Evolutionary conservation across 2,329 filamentous ascomycete species (phyloP).

Genomic region (Periconia sp.): DNA sequence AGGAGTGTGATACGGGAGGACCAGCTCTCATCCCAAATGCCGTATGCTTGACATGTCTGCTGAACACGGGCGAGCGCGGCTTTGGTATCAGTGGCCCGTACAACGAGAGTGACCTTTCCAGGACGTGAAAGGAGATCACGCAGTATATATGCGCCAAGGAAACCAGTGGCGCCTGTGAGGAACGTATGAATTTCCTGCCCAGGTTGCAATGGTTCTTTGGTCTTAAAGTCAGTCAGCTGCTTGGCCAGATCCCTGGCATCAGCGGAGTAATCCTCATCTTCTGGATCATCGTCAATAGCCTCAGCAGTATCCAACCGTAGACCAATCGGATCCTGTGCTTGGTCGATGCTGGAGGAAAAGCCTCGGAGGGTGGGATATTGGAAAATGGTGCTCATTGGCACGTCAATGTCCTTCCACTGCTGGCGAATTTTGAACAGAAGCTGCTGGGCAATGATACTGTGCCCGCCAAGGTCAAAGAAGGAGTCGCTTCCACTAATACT

Average conservation of each 20-base stretch:
- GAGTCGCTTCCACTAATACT: slow-evolving; percentile 64
- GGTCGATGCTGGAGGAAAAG: slow-evolving; percentile 57
- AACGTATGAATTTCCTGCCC: slow-evolving; percentile 64
- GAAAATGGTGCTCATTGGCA: slow-evolving; percentile 73
- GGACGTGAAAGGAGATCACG: slow-evolving; percentile 70
- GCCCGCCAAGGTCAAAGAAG: slow-evolving; percentile 81
- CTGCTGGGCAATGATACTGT: slow-evolving; percentile 79
- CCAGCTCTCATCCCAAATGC: slow-evolving; percentile 76
- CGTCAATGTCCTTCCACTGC: slow-evolving; percentile 63
- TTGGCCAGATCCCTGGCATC: slow-evolving; percentile 56
- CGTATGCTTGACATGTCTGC: slow-evolving; percentile 72
- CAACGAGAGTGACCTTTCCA: slow-evolving; percentile 71
- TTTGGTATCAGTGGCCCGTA: slow-evolving; percentile 66
- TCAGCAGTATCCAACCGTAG: slow-evolving; percentile 46
- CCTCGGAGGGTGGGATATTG: slow-evolving; percentile 63
- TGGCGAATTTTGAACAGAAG: slow-evolving; percentile 72
- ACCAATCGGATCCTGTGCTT: slow-evolving; percentile 52
- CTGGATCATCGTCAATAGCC: slow-evolving; percentile 48
- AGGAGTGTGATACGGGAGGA: slow-evolving; percentile 65
- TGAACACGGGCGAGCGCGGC: slow-evolving; percentile 66
- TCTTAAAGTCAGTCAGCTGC: slow-evolving; percentile 47
- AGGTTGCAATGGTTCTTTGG: slow-evolving; percentile 43
- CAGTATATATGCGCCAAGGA: slow-evolving; percentile 80
- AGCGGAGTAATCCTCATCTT: slow-evolving; percentile 56
- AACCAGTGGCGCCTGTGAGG: slow-evolving; percentile 87